These are phyloP conservation scores for Phaffia rhodozyma DNA, from an alignment of 1,284 basidiomycete genomes.

Conservation along the genomic window DNA sequence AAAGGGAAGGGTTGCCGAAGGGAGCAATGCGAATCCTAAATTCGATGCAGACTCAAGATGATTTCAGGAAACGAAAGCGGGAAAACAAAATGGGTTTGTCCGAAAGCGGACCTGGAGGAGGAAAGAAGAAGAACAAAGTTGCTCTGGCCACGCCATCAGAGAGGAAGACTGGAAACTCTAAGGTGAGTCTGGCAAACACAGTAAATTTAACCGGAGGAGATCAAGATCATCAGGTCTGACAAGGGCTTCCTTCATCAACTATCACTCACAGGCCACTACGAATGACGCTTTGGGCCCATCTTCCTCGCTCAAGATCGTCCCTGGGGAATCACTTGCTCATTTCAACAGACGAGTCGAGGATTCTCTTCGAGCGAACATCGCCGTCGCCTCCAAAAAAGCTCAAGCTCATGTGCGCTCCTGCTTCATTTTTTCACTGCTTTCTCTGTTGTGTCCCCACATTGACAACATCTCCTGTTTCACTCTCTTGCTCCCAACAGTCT, in stretches of 20 bases:
- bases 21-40: constrained; percentile 13
- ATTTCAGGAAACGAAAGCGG: constrained; percentile 13
- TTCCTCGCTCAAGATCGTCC: constrained; percentile 12
- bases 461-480: no score
- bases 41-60: constrained; percentile 1
- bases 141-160: neutral
- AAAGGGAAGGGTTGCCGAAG: constrained; percentile 12
- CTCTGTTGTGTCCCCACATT: no score
- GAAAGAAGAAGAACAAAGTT: constrained; percentile 12
- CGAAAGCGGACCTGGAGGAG: neutral
- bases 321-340: constrained; percentile 13
- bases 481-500: neutral
- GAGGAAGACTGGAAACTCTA: neutral
- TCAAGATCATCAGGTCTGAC: neutral
- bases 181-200: neutral
- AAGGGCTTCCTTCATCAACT: neutral
- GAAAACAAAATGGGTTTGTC: neutral
- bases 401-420: neutral
- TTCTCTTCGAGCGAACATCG: constrained; percentile 15
- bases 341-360: constrained; percentile 18
- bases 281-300: neutral
- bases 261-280: neutral
- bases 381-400: constrained; percentile 8
- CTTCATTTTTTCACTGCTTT: neutral
- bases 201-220: neutral